Conservation (phyloP, 2,329 filamentous ascomycete genomes). For the Botryotinia convoluta region DNA sequence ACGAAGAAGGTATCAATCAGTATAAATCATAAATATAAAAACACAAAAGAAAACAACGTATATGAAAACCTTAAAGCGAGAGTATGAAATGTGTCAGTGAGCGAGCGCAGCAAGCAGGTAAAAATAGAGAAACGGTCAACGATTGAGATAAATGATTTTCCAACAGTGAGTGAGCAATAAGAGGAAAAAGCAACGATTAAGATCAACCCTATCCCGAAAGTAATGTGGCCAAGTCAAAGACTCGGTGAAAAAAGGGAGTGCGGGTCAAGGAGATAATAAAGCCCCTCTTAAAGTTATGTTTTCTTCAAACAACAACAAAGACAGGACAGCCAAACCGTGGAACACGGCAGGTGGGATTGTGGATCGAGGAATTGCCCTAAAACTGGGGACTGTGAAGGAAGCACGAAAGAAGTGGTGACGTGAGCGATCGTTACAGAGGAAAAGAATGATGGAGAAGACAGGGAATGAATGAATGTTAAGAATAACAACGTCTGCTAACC, state of each 20-base stretch:
- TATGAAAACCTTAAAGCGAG: neutral
- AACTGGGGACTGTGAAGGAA: conserved; percentile 2
- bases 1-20: conserved; percentile 5
- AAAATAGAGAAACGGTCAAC: conserved; percentile 11
- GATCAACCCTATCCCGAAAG: conserved; percentile 11
- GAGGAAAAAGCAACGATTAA: conserved; percentile 4
- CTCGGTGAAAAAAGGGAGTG: conserved; percentile 13
- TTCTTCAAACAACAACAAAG: conserved; percentile 1
- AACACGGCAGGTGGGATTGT: conserved; percentile 12
- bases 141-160: conserved; percentile 5
- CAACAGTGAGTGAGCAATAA: neutral
- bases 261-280: conserved; percentile 10
- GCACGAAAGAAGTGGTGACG: conserved; percentile 16
- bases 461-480: neutral
- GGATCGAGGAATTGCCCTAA: conserved; percentile 16
- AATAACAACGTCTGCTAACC: neutral
- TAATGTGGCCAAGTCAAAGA: conserved; percentile 8
- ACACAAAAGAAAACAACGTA: conserved; percentile 11
- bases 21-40: conserved; percentile 14
- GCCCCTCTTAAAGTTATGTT: conserved; percentile 10
- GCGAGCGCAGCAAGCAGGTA: conserved; percentile 14
- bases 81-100: neutral
- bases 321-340: conserved; percentile 10
- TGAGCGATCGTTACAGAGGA: neutral
- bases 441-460: neutral